Evolutionary conservation across 176 grass and related monocot genomes (phyloP), one percentile per base, ranked within the genome.

Genomic region (Triticum turgidum): DNA sequence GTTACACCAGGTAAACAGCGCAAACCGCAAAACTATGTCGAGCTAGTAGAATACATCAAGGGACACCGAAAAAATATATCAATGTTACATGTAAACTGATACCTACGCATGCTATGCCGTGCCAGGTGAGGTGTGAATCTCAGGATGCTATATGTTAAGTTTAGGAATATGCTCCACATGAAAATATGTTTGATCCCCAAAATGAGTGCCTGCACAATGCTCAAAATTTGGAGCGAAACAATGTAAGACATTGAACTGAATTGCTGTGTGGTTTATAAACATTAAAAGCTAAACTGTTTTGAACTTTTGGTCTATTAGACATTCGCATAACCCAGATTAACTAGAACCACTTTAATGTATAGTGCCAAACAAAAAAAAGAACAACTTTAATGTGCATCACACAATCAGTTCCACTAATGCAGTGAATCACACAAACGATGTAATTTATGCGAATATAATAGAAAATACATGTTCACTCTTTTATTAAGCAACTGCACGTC

Each of bases 161-260:
- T 37, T 84, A 9, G 59, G 58, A 80, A 83, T 18, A 66, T 37
- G 64, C 61, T 84, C 80, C 86, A 80, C 35, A 75, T 41, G 69
- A 15, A 69, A 15, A 69, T 73, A 83, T 37, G 41, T 75, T 59
- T 49, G 45, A 91, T 80, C 81, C 44, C 74, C 85, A 79, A 69
- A 83, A 87, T 27, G 25, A 61, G 73, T 79, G 80, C 80, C 85
- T 76, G 85, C 35, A 80, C 54, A 61, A 44, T 85, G 77, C 83
- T 17, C 82, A 77, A 82, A 86, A 85, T 22, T 22, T 20, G 7
- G 78, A 59, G 35, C 13, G 20, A 69, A 85, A 25, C 37, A 49
- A 73, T 75, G 20, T 81, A n/a, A 80, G 21, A 27, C 44, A 73
- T 6, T 49, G 1, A 65, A 79, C n/a, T 33, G 42, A 65, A 54